Evolutionary conservation across 768 basidiomycete species (phyloP), one percentile per base, ranked within the genome.

Genomic region (Amanita polypyramis): DNA sequence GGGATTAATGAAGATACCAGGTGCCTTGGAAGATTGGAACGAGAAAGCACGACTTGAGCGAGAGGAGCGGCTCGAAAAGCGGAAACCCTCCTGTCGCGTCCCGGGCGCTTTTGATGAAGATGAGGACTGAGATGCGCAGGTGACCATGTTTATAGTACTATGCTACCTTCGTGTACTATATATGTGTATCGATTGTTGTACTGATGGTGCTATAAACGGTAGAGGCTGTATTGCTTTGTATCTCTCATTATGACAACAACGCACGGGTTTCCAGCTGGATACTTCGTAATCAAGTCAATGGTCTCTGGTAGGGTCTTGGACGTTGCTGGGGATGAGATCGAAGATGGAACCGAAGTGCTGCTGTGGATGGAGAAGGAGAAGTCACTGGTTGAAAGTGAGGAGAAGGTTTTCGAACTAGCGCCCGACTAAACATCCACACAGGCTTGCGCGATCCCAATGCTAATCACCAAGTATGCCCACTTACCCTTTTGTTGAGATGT

Each of bases 301-400:
- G 77, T 75, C 2, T 70, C 67, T 4, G 65, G 70, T 44, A 73
- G 78, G 29, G 54, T 82, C 1, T 63, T 84, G 33, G 84, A 87
- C 56, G 76, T 87, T 4, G 60, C 65, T 23, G 56, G 55, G 27
- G 77, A 79, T 51, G 62, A 63, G 8, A 66, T 71, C 5, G 76
- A 77, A 49, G 84, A 87, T 62, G 77, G 79, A 4, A 70, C 78
- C 0, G 74, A 77, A 44, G 57, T 88, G 45, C 67, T 79, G 42
- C 66, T 91, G 4, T 90, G 75, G 75, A 75, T 77, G 2, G 79
- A 80, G 62, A 87, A 78, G 51, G 89, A 91, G 54, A 76, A 65
- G 9, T 85, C 83, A 3, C 67, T 88, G 4, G 87, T 91, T 1
- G 87, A 91, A 71, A 72, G 88, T 86, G 62, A 52, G 75, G 25